Evolutionary conservation across 208 protist genomes (phyloP), one percentile per base, ranked within the genome.

Genomic region (Crithidia sp.): DNA sequence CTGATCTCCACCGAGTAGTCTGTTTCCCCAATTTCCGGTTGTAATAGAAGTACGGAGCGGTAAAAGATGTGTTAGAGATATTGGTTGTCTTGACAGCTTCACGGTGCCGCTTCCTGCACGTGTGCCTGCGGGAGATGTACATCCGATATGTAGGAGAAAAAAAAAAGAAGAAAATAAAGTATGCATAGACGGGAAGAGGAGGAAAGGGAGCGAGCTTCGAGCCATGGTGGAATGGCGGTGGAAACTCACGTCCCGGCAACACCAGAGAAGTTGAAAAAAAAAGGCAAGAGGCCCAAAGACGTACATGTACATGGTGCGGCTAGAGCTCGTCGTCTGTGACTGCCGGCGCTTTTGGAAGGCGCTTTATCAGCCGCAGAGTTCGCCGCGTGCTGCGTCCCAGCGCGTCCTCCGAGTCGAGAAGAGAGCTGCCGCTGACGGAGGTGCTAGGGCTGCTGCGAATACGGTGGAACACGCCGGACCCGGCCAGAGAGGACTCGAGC

Each of bases 361-460:
- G 52, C 17, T 67, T 72, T 2, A 73, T 53, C 13, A 50, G 36
- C 2, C 54, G 50, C 0, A 19, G 54, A 2, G 64, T 47, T 36
- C 59, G 57, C 10, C 58, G 67, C 37, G 65, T 53, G 58, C 28
- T 67, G 58, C 50, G 61, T 2, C 58, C 74, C 4, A 79, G 19
- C 65, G 56, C 45, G 36, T 79, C 67, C 45, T 72, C 74, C 13
- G 66, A 16, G 6, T 68, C 61, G 13, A 79, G 54, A 16, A 79
- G 12, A 0, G 61, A 57, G 2, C 13, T 57, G 28, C 10, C 53
- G 60, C 14, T 62, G 5, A 69, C 4, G 28, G 67, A 67, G 45
- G 8, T 52, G 7, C 10, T 19, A 3, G 4, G 13, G 54, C 9
- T 39, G 54, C 74, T 64, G 43, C 65, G 65, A 2, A 57, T 19